A percentile compares a stretch with the other conserved stretches of the same genome.
These are phyloP conservation scores for Rhizoctonia solani DNA, from an alignment of 1,284 basidiomycete genomes.

Conservation along the genomic window DNA sequence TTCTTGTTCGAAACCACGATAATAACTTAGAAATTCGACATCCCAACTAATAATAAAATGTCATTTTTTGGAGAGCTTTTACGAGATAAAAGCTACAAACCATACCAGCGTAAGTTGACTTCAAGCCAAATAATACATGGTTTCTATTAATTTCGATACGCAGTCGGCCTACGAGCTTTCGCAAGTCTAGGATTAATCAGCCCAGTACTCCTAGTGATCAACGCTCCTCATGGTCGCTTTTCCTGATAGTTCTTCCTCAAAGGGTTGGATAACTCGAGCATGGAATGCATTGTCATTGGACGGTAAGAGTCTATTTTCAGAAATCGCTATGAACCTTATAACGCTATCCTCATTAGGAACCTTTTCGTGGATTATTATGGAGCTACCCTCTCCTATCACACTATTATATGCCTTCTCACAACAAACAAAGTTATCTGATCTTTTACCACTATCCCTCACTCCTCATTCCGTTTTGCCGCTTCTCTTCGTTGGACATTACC, in stretches of 20 bases:
- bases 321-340: conserved; percentile 36
- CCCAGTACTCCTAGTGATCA: conserved; percentile 49
- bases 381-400: conserved; percentile 72
- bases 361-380: conserved; percentile 83
- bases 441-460: conserved; percentile 43
- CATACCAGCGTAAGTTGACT: conserved; percentile 28
- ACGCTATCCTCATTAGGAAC: conserved; percentile 45
- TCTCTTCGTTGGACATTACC: conserved; percentile 77
- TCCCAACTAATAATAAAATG: not conserved
- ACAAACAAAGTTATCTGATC: conserved; percentile 39
- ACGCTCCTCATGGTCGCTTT: conserved; percentile 82
- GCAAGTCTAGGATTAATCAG: conserved; percentile 6
- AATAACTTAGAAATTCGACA: too few relatives aligned
- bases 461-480: conserved; percentile 60
- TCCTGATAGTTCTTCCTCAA: not conserved
- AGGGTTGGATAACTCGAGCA: not conserved
- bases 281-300: conserved; percentile 48
- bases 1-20: too few relatives aligned
- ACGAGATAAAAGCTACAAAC: conserved; percentile 3
- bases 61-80: not conserved
- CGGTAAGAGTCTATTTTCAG: conserved; percentile 60
- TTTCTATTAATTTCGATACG: not conserved
- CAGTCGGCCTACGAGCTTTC: conserved; percentile 17
- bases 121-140: too few relatives aligned
- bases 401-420: conserved; percentile 57